phyloP scores from a whole-genome alignment of 345 rosid genomes.

The Rhodomyrtus tomentosa region DNA sequence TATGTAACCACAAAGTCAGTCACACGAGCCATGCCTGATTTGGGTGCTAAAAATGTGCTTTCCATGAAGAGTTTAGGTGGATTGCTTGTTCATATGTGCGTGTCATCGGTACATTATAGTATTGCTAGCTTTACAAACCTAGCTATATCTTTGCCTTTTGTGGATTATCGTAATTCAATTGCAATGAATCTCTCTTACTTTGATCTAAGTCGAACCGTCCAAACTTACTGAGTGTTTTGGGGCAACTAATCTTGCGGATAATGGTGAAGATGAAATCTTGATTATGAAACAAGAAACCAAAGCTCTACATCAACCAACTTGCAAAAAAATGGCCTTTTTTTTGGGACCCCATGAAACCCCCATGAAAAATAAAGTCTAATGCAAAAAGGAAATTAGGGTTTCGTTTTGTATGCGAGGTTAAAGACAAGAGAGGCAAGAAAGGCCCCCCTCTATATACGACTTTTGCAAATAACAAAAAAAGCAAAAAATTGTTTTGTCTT shows the following conservation, averaged over 20 bases:
- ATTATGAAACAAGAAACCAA: not conserved
- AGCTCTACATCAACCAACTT: not conserved
- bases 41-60: not conserved
- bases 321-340: not conserved
- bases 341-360: not conserved
- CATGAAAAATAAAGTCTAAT: not conserved
- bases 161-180: not conserved
- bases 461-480: not conserved
- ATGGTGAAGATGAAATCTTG: not conserved
- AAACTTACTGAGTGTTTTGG: not conserved
- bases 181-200: not conserved
- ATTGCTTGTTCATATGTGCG: not conserved
- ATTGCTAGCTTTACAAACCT: not conserved
- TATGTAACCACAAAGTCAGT: not conserved
- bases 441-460: not conserved
- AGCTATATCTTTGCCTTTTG: not conserved
- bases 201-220: not conserved
- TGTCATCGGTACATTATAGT: not conserved
- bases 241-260: not conserved
- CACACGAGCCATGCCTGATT: not conserved
- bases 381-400: conserved; percentile 8
- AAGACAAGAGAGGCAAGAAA: conserved; percentile 3
- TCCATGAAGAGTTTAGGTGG: not conserved
- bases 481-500: conserved; percentile 6
- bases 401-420: not conserved